These are phyloP conservation scores for Pisolithus sp. DNA, from an alignment of 768 basidiomycete species.

Conservation along the genomic window DNA sequence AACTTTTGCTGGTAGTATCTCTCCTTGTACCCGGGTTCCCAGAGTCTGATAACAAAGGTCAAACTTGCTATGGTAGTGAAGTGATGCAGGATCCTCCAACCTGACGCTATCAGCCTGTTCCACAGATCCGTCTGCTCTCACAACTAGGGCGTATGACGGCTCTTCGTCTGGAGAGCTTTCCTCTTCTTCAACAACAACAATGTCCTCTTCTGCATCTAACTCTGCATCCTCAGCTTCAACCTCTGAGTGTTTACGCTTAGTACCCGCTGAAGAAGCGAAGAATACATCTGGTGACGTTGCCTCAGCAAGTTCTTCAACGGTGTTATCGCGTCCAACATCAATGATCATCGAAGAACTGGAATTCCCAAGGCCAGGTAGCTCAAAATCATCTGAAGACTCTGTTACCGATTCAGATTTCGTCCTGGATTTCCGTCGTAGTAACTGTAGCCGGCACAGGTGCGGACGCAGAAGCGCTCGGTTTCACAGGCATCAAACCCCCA, in stretches of 20 bases:
- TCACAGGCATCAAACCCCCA: slow-evolving; percentile 44
- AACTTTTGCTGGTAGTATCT: slow-evolving; percentile 96
- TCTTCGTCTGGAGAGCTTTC: slow-evolving; percentile 44
- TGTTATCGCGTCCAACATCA: slow-evolving; percentile 16
- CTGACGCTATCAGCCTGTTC: slow-evolving; percentile 91
- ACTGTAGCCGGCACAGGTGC: slow-evolving; percentile 1
- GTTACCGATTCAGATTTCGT: slow-evolving; percentile 16
- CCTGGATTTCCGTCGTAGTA: slow-evolving; percentile 33
- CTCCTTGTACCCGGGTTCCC: slow-evolving; percentile 94
- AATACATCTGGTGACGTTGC: slow-evolving; percentile 16
- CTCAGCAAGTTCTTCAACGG: slow-evolving; percentile 23
- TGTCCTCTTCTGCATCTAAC: slow-evolving; percentile 21
- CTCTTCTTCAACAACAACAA: slow-evolving; percentile 26
- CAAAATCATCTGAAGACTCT: slow-evolving; percentile 28
- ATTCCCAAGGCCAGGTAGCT: slow-evolving; percentile 29
- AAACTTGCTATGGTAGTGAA: not conserved
- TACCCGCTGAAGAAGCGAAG: slow-evolving; percentile 16
- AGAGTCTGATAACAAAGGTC: slow-evolving; percentile 51
- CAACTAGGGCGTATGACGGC: slow-evolving; percentile 54
- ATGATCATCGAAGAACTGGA: slow-evolving; percentile 14
- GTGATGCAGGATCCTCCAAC: slow-evolving; percentile 41
- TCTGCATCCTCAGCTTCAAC: slow-evolving; percentile 38
- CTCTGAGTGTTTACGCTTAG: slow-evolving; percentile 42
- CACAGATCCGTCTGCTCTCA: slow-evolving; percentile 88
- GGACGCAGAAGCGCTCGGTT: slow-evolving; percentile 26